Evolutionary conservation across 2,329 filamentous ascomycete species (phyloP), one percentile per base, ranked within the genome.

Genomic region (Neopestalotiopsis sp.): DNA sequence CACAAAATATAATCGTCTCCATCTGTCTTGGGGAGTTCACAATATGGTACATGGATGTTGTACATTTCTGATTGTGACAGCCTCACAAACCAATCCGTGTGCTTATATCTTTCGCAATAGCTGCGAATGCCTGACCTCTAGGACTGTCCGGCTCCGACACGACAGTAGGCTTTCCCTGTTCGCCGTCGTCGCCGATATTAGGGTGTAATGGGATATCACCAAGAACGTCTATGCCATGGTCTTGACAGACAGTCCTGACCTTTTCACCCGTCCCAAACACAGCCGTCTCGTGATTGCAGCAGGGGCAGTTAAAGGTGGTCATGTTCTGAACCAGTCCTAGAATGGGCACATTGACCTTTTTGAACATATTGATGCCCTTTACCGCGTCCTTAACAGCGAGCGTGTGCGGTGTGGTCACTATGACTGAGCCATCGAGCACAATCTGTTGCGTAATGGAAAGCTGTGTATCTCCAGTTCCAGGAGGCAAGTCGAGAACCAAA

Each of bases 381-480:
- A 97, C 88, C 0, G 96, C 95, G 76, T 99, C 96, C 74, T 95
- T 94, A 1, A 98, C 88, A 1, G 95, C 94, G 34, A 99, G 89
- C 65, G 97, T 94, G 79, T 99, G 96, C 2, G 96, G 96, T 0
- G 96, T 99, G 0, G 94, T 96, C 1, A 99, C 91, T 45, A 99
- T 93, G 17, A 98, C 85, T 0, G 93, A 91, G 20, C 94, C 95
- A 74, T 97, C 93, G 2, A 99, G 84, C n/a, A 93, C 85, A 12
- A 99, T 86, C 81, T 98, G 95, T 79, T 99, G 96, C 17, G 94
- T 95, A 70, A 99, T 96, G n/a, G 94, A 98, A 72, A 99, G 85
- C 78, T 99, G 96, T 0, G 95, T 95, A 76, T 99, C 96, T 30
- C 96, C 96, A 0, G 96, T 99, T 2, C 96, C 96, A 0, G 96